phyloP scores from a whole-genome alignment of 768 basidiomycete genomes.

The Termitomyces sp. region DNA sequence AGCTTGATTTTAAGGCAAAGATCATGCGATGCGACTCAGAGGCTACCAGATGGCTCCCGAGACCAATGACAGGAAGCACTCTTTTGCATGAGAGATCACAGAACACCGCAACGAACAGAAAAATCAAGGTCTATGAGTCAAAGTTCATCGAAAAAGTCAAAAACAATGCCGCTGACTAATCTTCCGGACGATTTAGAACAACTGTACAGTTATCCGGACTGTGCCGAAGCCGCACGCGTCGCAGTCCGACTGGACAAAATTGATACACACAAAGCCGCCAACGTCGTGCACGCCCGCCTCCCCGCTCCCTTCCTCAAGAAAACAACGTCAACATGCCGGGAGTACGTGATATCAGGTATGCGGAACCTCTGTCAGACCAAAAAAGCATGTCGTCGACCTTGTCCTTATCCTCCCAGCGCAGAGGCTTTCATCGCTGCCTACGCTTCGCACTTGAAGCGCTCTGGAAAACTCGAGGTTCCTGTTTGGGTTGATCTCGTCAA shows the following conservation, averaged over 20 bases:
- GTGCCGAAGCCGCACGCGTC: constrained; percentile 31
- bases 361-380: constrained; percentile 7
- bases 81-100: too few species aligned
- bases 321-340: constrained; percentile 62
- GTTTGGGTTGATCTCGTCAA: constrained; percentile 99
- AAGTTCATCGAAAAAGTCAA: neutral
- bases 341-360: constrained; percentile 77
- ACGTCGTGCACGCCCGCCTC: constrained; percentile 42
- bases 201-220: constrained; percentile 40
- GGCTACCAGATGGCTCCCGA: neutral
- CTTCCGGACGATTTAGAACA: constrained; percentile 10
- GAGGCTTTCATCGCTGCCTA: constrained; percentile 93
- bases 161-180: constrained; percentile 20
- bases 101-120: too few species aligned
- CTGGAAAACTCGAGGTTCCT: constrained; percentile 98
- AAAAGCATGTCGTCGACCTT: neutral
- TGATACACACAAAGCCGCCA: constrained; percentile 45
- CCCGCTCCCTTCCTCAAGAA: constrained; percentile 45
- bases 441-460: constrained; percentile 92
- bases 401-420: constrained; percentile 50
- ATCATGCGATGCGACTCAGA: neutral
- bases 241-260: constrained; percentile 21
- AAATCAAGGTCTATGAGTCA: neutral
- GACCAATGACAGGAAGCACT: neutral
- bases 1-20: too few species aligned